These are phyloP conservation scores for Alternaria ethzedia DNA, from an alignment of 2,329 filamentous ascomycete species.

Conservation along the genomic window DNA sequence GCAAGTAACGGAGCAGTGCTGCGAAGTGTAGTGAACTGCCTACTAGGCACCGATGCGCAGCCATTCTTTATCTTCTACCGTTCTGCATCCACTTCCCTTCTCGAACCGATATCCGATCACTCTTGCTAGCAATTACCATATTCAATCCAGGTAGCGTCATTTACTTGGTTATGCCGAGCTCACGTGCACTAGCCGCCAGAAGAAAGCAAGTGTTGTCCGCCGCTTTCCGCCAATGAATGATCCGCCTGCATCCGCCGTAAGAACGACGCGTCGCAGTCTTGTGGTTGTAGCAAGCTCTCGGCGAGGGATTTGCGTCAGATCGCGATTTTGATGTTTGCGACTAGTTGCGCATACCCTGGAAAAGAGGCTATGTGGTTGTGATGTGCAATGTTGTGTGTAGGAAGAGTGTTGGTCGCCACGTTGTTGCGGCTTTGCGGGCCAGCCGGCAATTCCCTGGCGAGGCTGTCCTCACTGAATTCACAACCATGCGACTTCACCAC, in stretches of 20 bases:
- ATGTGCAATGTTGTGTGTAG: neutral
- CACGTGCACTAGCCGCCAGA: conserved; percentile 28
- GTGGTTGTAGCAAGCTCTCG: neutral
- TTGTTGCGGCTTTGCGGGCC: neutral
- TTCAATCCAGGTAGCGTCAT: conserved; percentile 28
- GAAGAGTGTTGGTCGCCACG: neutral
- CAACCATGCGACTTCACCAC: neutral
- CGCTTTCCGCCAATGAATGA: conserved; percentile 23
- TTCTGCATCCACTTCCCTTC: conserved; percentile 25
- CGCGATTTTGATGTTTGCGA: no score
- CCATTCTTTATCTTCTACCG: conserved; percentile 26
- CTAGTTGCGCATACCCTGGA: neutral
- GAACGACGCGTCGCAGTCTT: neutral
- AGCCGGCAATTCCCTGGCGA: neutral
- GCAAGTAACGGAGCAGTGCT: neutral
- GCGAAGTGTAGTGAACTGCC: neutral
- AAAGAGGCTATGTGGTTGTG: neutral
- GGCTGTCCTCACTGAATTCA: neutral
- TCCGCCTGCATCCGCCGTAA: conserved; percentile 28
- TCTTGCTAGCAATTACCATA: conserved; percentile 18
- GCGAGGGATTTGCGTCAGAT: neutral
- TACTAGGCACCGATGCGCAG: conserved; percentile 6
- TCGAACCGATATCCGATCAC: conserved; percentile 30
- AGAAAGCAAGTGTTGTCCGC: conserved; percentile 21
- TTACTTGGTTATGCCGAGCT: conserved; percentile 34